Conservation (phyloP, 208 protist genomes). For the Acanthamoeba rhysodes region DNA sequence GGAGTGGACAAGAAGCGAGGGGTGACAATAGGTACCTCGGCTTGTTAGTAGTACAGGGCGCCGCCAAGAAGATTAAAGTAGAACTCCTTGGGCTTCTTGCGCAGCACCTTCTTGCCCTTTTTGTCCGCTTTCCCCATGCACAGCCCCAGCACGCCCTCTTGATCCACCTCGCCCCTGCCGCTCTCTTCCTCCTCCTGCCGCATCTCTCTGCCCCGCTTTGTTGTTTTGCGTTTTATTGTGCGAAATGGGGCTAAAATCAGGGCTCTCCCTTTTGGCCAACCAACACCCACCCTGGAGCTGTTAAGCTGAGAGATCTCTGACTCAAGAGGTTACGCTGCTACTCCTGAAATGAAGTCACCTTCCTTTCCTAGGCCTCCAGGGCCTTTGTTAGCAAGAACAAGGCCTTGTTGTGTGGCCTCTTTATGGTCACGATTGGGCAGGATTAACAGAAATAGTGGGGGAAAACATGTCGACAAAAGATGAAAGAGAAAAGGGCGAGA, state of each 20-base stretch:
- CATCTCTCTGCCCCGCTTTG: background rate
- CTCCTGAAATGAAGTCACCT: no score
- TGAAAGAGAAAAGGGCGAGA: background rate
- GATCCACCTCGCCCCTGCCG: background rate
- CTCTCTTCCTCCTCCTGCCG: background rate
- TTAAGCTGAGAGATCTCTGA: no score
- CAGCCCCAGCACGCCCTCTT: background rate
- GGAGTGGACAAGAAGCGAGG: background rate
- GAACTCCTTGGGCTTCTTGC: slow-evolving; percentile 10
- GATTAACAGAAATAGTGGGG: background rate
- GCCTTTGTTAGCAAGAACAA: no score
- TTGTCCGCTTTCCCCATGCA: background rate
- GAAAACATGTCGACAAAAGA: no score
- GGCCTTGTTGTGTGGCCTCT: no score
- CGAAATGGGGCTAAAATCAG: background rate
- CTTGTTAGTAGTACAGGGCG: background rate
- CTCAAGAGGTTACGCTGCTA: no score
- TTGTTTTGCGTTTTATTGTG: background rate
- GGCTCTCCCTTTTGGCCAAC: background rate
- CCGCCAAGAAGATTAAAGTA: slow-evolving; percentile 18
- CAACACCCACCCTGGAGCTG: no score
- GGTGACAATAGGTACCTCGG: background rate
- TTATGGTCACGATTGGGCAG: background rate
- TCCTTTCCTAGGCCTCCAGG: no score
- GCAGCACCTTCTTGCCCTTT: background rate